Conservation (phyloP, 768 basidiomycete species). For the Calocybe indica region DNA sequence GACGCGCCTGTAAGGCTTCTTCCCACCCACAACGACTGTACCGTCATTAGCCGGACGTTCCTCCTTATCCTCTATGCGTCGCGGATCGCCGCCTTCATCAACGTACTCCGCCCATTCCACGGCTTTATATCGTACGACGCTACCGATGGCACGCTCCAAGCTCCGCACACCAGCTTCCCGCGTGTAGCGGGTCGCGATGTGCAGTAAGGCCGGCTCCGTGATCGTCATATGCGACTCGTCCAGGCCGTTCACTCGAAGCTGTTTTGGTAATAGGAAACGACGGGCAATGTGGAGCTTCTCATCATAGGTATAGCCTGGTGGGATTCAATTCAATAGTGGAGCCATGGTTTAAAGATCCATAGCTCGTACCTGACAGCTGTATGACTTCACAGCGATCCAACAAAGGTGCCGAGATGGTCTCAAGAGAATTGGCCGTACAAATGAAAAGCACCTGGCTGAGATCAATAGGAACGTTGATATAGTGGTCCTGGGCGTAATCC, state of each 20-base stretch:
- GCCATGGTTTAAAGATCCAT: not conserved
- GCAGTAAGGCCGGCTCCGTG: constrained; percentile 62
- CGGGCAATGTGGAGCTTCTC: constrained; percentile 90
- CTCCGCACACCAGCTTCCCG: constrained; percentile 91
- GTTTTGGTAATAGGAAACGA: constrained; percentile 86
- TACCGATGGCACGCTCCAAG: constrained; percentile 81
- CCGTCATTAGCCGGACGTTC: constrained; percentile 10
- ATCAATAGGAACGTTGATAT: constrained; percentile 84
- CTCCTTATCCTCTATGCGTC: constrained; percentile 2
- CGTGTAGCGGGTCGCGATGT: constrained; percentile 76
- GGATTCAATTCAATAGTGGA: not conserved
- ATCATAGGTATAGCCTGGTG: constrained; percentile 72
- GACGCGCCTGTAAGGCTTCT: constrained; percentile 44
- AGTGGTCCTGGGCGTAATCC: constrained; percentile 66
- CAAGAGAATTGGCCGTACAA: constrained; percentile 86
- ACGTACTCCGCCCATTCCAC: constrained; percentile 82
- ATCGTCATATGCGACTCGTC: constrained; percentile 53
- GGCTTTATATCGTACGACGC: constrained; percentile 87
- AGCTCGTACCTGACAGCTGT: constrained; percentile 58
- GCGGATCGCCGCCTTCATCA: constrained; percentile 28
- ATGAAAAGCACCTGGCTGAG: constrained; percentile 88
- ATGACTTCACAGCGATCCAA: constrained; percentile 89
- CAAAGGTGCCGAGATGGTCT: constrained; percentile 83
- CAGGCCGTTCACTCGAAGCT: constrained; percentile 74
- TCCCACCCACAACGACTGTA: constrained; percentile 11